phyloP scores from a whole-genome alignment of 495 filamentous ascomycete genomes.

The Penicillium cinerascens region DNA sequence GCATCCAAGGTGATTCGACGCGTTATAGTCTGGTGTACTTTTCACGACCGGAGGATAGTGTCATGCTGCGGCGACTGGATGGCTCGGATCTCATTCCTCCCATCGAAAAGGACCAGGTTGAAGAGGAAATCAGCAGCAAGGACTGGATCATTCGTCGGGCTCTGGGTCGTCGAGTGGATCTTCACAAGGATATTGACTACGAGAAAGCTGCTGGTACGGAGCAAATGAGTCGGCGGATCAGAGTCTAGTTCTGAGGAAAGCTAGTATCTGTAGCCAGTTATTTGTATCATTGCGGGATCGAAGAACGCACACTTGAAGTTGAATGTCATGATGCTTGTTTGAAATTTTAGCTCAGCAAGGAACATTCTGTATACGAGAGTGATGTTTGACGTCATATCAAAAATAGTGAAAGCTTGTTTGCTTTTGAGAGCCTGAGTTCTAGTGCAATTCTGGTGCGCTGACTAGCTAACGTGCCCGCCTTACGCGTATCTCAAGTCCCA shows the following conservation, averaged over 20 bases:
- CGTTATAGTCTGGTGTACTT: conserved; percentile 64
- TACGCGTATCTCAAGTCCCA: too few relatives aligned
- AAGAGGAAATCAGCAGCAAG: conserved; percentile 40
- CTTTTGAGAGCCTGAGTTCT: too few relatives aligned
- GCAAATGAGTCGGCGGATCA: conserved; percentile 36
- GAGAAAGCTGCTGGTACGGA: conserved; percentile 41
- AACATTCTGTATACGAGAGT: too few relatives aligned
- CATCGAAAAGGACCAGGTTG: conserved; percentile 34
- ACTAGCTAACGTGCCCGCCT: too few relatives aligned
- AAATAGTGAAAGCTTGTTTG: too few relatives aligned
- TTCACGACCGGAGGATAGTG: conserved; percentile 54
- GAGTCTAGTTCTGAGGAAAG: conserved; percentile 13
- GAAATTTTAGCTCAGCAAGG: too few relatives aligned
- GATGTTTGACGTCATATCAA: too few relatives aligned
- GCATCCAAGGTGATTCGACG: conserved; percentile 45
- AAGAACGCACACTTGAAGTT: too few relatives aligned
- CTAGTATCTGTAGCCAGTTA: background rate
- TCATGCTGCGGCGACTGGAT: conserved; percentile 45
- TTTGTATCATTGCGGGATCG: background rate
- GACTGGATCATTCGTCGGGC: conserved; percentile 50
- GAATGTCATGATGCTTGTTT: too few relatives aligned
- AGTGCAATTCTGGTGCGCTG: too few relatives aligned
- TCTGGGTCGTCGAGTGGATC: conserved; percentile 33
- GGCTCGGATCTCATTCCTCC: conserved; percentile 29
- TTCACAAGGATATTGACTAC: conserved; percentile 30